These are phyloP conservation scores for Candida oleophila DNA, from an alignment of 805 yeast genomes.

Conservation along the genomic window DNA sequence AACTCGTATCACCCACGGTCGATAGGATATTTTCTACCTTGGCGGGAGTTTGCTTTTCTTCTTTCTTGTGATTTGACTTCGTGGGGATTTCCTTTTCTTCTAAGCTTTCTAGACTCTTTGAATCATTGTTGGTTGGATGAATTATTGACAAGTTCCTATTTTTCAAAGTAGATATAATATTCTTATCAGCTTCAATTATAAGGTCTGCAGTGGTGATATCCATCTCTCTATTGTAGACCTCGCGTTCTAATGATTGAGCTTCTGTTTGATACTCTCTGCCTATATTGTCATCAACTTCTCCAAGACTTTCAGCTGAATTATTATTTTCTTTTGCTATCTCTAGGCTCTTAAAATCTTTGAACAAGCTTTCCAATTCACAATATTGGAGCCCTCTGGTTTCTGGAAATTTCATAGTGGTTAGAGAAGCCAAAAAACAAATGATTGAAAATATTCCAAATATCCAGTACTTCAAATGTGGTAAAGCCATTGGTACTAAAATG, in stretches of 20 bases:
- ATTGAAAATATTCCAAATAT: conserved; percentile 39
- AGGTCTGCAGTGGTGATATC: too few species aligned
- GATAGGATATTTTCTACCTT: too few species aligned
- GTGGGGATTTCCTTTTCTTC: too few species aligned
- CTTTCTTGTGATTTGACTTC: too few species aligned
- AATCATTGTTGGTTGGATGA: neutral
- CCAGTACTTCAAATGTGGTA: conserved; percentile 36
- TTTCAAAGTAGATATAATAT: conserved; percentile 3
- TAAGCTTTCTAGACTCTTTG: neutral
- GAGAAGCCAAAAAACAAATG: conserved; percentile 28
- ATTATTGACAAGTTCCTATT: neutral
- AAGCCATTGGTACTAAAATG: conserved; percentile 38
- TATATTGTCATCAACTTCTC: neutral
- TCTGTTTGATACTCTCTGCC: neutral
- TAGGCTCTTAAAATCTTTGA: neutral
- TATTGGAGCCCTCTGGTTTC: conserved; percentile 38
- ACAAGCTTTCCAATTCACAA: neutral
- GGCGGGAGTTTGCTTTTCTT: too few species aligned
- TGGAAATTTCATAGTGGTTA: conserved; percentile 36
- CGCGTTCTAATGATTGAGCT: neutral
- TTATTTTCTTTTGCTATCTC: neutral
- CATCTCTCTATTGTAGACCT: too few species aligned
- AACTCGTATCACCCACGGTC: neutral
- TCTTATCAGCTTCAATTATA: conserved; percentile 5
- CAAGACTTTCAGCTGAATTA: neutral